Conservation (phyloP, 305 asterid species). For the Andrographis paniculata region DNA sequence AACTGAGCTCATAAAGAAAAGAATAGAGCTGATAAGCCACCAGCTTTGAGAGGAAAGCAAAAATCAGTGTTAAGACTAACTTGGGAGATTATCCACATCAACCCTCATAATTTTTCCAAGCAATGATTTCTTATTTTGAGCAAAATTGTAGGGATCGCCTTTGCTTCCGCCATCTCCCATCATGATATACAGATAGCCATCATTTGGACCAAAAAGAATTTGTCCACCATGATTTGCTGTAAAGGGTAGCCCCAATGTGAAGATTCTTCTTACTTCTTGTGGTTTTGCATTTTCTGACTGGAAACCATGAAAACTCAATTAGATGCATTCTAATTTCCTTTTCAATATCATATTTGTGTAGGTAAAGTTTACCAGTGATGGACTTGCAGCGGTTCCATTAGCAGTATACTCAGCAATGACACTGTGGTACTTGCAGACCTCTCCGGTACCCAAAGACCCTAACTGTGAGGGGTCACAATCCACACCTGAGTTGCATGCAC, state of each 20-base stretch:
- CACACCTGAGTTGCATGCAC: conserved; percentile 88
- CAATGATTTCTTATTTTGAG: conserved; percentile 82
- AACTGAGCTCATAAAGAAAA: background rate
- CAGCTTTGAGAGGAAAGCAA: too few relatives aligned
- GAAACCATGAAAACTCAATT: conserved; percentile 4
- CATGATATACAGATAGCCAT: conserved; percentile 79
- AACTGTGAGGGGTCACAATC: conserved; percentile 80
- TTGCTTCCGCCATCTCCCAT: conserved; percentile 87
- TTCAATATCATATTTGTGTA: background rate
- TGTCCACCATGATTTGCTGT: conserved; percentile 77
- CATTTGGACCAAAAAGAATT: conserved; percentile 78
- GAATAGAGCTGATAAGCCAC: too few relatives aligned
- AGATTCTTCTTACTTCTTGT: conserved; percentile 62
- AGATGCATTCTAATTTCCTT: background rate
- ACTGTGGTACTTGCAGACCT: conserved; percentile 58
- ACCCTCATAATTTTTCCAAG: conserved; percentile 88
- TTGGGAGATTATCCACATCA: conserved; percentile 65
- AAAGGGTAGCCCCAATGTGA: conserved; percentile 87
- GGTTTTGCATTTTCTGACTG: conserved; percentile 63
- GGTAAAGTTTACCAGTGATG: conserved; percentile 43
- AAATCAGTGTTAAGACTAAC: conserved; percentile 31
- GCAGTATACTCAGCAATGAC: conserved; percentile 77
- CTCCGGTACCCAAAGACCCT: conserved; percentile 34
- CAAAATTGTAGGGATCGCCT: conserved; percentile 70
- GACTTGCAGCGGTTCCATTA: conserved; percentile 70